These are phyloP conservation scores for Clitoria ternatea DNA, from an alignment of 306 rosid genomes.

Conservation along the genomic window DNA sequence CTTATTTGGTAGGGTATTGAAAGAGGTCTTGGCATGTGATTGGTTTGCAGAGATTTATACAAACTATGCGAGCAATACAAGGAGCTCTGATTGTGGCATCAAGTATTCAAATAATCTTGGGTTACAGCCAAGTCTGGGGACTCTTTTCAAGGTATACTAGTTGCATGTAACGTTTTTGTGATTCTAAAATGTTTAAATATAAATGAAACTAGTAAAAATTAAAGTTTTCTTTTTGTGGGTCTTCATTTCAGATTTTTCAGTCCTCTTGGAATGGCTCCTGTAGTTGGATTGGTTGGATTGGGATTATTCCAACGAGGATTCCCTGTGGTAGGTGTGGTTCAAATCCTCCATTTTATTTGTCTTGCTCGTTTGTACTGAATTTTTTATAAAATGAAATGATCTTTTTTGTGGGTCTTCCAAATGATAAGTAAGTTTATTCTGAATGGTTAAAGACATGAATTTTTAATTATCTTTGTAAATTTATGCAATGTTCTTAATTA, in stretches of 20 bases:
- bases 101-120: slow-evolving; percentile 86
- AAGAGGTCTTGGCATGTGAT: slow-evolving; percentile 77
- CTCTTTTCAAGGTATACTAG: slow-evolving; percentile 72
- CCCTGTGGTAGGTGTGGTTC: slow-evolving; percentile 58
- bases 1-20: slow-evolving; percentile 84
- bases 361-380: background rate
- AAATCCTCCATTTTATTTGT: slow-evolving; percentile 1
- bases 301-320: slow-evolving; percentile 89
- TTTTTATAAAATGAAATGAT: background rate
- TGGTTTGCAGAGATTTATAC: slow-evolving; percentile 97
- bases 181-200: background rate
- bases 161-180: slow-evolving; percentile 1
- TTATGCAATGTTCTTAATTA: background rate
- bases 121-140: slow-evolving; percentile 99
- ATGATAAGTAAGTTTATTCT: background rate
- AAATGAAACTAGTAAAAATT: background rate
- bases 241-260: slow-evolving; percentile 78
- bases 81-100: slow-evolving; percentile 96
- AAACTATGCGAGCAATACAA: slow-evolving; percentile 95
- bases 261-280: slow-evolving; percentile 99
- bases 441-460: background rate
- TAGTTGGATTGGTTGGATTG: slow-evolving; percentile 89
- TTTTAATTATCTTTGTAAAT: background rate
- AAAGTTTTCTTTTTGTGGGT: slow-evolving; percentile 17
- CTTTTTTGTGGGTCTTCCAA: no score